phyloP scores from a whole-genome alignment of 2,329 filamentous ascomycete species.

The Neonectria coccinea region DNA sequence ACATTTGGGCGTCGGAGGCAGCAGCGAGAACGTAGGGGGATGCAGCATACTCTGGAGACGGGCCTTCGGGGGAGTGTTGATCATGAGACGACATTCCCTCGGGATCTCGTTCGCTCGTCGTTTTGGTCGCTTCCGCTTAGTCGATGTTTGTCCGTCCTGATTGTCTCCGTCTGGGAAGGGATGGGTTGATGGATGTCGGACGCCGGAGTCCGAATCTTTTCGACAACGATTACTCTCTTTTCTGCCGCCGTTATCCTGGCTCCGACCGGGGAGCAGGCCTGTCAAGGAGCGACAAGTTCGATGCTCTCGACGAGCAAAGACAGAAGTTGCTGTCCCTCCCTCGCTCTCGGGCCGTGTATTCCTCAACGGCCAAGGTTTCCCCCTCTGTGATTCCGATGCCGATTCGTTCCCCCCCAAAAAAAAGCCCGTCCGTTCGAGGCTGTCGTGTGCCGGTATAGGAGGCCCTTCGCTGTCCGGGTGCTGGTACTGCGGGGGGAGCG shows the following conservation, averaged over 20 bases:
- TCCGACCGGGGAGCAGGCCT: conserved; percentile 23
- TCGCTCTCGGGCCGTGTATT: conserved; percentile 17
- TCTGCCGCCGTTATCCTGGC: conserved; percentile 16
- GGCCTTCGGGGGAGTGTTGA: conserved; percentile 53
- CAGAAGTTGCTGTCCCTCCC: conserved; percentile 15
- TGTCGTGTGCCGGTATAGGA: conserved; percentile 41
- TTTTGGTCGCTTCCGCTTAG: conserved; percentile 11
- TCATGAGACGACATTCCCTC: conserved; percentile 64
- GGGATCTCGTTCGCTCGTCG: conserved; percentile 27
- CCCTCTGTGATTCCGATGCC: conserved; percentile 21
- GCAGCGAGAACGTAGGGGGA: conserved; percentile 51
- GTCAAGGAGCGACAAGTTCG: conserved; percentile 24
- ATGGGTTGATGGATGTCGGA: neutral
- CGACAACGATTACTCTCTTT: neutral
- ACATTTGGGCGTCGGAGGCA: conserved; percentile 50
- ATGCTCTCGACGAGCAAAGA: conserved; percentile 28
- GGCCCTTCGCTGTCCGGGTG: conserved; percentile 45
- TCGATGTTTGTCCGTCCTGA: neutral
- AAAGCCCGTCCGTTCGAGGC: conserved; percentile 21
- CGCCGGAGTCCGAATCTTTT: neutral
- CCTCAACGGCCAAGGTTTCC: conserved; percentile 13
- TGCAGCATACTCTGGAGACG: conserved; percentile 53
- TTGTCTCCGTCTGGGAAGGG: neutral
- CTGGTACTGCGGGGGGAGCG: conserved; percentile 70
- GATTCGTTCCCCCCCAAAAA: conserved; percentile 20